These are phyloP conservation scores for Allantophomopsis cytisporea DNA, from an alignment of 2,329 filamentous ascomycete genomes.

Conservation along the genomic window DNA sequence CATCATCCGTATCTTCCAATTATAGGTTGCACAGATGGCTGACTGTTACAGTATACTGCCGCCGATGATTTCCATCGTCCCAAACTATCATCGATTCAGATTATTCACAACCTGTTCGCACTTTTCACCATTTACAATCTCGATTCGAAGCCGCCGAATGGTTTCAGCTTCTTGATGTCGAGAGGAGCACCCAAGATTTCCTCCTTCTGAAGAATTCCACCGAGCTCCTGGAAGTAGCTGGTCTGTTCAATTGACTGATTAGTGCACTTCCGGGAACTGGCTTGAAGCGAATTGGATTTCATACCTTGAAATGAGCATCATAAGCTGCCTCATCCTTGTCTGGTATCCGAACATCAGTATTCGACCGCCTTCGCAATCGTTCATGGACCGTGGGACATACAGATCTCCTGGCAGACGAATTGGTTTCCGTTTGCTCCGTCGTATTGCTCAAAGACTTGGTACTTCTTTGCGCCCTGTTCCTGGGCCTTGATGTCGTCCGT, in stretches of 20 bases:
- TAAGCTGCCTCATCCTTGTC: constrained; percentile 5
- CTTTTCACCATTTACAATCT: background rate
- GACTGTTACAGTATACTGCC: too few species aligned
- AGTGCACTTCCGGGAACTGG: too few species aligned
- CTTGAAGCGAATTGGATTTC: too few species aligned
- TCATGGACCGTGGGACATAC: constrained; percentile 1
- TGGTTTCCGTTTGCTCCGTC: constrained; percentile 5
- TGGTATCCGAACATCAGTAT: constrained; percentile 1
- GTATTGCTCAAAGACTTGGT: constrained; percentile 7
- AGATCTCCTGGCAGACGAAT: constrained; percentile 8
- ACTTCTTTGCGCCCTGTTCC: constrained; percentile 6
- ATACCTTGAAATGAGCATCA: constrained; percentile 6
- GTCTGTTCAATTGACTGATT: background rate
- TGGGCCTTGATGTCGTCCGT: constrained; percentile 6
- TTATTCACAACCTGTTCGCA: too few species aligned
- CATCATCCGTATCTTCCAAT: too few species aligned
- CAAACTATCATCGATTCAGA: too few species aligned
- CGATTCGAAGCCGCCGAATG: constrained; percentile 6
- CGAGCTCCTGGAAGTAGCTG: constrained; percentile 5
- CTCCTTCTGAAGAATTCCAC: constrained; percentile 3
- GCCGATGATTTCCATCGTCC: too few species aligned
- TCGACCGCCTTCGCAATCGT: background rate
- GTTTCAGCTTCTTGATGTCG: constrained; percentile 11
- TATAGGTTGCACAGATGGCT: too few species aligned
- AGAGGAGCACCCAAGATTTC: constrained; percentile 4